phyloP scores from a whole-genome alignment of 495 filamentous ascomycete species.

The Tuber magnatum region DNA sequence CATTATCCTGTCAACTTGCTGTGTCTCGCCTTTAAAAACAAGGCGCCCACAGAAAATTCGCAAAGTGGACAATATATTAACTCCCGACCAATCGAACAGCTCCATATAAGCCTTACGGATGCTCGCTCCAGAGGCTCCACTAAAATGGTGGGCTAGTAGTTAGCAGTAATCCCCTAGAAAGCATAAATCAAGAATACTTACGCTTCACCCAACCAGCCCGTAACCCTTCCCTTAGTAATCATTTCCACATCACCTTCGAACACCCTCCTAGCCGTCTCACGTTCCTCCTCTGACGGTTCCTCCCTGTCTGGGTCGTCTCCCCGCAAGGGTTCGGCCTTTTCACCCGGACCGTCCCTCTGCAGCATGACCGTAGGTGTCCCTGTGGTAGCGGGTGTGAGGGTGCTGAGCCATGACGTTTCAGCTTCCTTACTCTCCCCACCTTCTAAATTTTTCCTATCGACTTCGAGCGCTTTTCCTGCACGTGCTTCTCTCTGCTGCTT shows the following conservation, averaged over 20 bases:
- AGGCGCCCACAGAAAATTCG: conserved; percentile 73
- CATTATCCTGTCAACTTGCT: conserved; percentile 91
- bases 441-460: conserved; percentile 24
- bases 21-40: conserved; percentile 85
- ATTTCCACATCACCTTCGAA: conserved; percentile 80
- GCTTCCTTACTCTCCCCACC: conserved; percentile 13
- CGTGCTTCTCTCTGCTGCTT: conserved; percentile 23
- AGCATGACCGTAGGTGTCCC: conserved; percentile 40
- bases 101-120: conserved; percentile 82
- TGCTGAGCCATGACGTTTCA: conserved; percentile 35
- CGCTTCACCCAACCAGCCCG: conserved; percentile 80
- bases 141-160: conserved; percentile 17
- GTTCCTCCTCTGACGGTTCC: conserved; percentile 57
- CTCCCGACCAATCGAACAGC: conserved; percentile 74
- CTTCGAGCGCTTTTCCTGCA: conserved; percentile 25
- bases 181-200: conserved; percentile 21
- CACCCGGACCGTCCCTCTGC: conserved; percentile 36
- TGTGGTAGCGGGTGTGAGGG: conserved; percentile 29
- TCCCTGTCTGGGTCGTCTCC: conserved; percentile 27
- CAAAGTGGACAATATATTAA: conserved; percentile 72
- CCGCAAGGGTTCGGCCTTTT: conserved; percentile 32
- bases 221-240: conserved; percentile 66
- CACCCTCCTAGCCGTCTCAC: conserved; percentile 68
- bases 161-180: conserved; percentile 11
- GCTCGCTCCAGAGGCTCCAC: conserved; percentile 55